Conservation (phyloP, 192 early-diverging fungal species). For the Backusella circina region DNA sequence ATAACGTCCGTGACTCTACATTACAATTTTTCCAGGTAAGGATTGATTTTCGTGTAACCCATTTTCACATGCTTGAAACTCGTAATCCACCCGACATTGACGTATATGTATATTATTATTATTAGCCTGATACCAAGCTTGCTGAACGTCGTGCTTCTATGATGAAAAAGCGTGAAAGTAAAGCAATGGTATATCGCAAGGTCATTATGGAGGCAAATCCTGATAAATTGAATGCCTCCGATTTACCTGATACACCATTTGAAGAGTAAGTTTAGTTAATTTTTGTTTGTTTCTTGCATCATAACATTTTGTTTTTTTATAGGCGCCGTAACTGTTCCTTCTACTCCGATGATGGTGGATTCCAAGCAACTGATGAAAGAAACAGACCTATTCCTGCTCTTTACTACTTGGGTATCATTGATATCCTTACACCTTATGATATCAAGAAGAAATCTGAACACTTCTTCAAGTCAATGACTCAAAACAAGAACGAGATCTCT, state of each 20-base stretch:
- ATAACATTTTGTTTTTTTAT: background rate
- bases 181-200: conserved; percentile 46
- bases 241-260: conserved; percentile 49
- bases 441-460: conserved; percentile 85
- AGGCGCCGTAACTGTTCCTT: conserved; percentile 78
- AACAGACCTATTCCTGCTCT: conserved; percentile 66
- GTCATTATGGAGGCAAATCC: conserved; percentile 55
- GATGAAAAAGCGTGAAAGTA: conserved; percentile 45
- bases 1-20: conserved; percentile 92
- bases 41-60: background rate
- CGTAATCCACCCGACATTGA: background rate
- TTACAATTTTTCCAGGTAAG: conserved; percentile 68
- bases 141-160: conserved; percentile 42
- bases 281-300: background rate
- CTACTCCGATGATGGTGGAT: conserved; percentile 89
- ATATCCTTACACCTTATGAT: conserved; percentile 94
- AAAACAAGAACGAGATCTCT: conserved; percentile 60
- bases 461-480: conserved; percentile 65
- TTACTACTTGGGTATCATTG: conserved; percentile 96
- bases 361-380: conserved; percentile 70
- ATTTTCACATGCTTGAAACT: background rate
- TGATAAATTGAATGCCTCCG: conserved; percentile 54
- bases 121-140: conserved; percentile 32
- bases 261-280: conserved; percentile 23
- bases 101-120: background rate